Percentiles rank a stretch among this genome's conserved stretches.
These are phyloP conservation scores for Metschnikowia proteae DNA, from an alignment of 805 yeast species.

Conservation along the genomic window DNA sequence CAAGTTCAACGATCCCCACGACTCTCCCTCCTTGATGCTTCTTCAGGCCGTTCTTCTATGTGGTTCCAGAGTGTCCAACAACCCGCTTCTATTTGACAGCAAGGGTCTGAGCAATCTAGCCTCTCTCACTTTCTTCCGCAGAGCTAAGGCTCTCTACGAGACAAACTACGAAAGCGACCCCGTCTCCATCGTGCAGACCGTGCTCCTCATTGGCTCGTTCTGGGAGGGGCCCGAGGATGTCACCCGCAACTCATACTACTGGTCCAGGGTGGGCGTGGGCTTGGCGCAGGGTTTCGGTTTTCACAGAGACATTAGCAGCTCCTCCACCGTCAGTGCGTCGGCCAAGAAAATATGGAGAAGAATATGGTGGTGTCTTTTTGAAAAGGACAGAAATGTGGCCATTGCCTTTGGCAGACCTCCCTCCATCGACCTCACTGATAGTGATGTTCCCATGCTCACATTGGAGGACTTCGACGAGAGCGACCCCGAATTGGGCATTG, in stretches of 20 bases:
- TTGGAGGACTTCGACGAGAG: conserved; percentile 61
- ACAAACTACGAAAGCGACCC: conserved; percentile 66
- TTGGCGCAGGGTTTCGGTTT: conserved; percentile 75
- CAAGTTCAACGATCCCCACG: conserved; percentile 49
- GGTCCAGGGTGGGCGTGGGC: conserved; percentile 67
- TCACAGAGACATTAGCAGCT: conserved; percentile 52
- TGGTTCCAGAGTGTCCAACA: conserved; percentile 58
- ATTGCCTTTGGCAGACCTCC: conserved; percentile 74
- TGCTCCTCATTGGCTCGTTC: conserved; percentile 59
- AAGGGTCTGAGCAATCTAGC: conserved; percentile 53
- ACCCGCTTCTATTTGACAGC: conserved; percentile 49
- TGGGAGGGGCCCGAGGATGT: conserved; percentile 75
- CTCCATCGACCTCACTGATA: conserved; percentile 64
- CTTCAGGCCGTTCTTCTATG: conserved; percentile 65
- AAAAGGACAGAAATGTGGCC: conserved; percentile 65
- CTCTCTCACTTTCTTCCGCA: conserved; percentile 49
- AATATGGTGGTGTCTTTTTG: conserved; percentile 74
- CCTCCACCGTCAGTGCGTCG: conserved; percentile 36
- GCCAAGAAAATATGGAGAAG: conserved; percentile 55
- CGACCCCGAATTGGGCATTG: conserved; percentile 35
- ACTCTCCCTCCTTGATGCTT: conserved; percentile 63
- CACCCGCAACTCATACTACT: conserved; percentile 60
- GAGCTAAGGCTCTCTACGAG: conserved; percentile 75
- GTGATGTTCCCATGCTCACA: conserved; percentile 70
- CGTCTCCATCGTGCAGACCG: conserved; percentile 55